A percentile compares a stretch with the other conserved stretches of the same genome.
These are phyloP conservation scores for Bryopsis sp. DNA, from an alignment of 139 green algal genomes.

Conservation along the genomic window DNA sequence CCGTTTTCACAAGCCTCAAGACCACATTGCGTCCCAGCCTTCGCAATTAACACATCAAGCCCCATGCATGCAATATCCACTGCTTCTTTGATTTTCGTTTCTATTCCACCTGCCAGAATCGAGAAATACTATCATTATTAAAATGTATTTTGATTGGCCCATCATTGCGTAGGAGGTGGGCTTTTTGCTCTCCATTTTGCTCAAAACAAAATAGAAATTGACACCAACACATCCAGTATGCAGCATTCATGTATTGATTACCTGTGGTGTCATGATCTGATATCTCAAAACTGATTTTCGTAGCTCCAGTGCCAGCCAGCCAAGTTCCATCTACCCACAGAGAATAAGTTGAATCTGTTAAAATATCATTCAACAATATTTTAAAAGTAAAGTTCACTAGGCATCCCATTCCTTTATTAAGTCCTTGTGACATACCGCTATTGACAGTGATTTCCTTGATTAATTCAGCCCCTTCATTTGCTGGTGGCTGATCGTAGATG, in stretches of 20 bases:
- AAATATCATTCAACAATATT: too few species aligned
- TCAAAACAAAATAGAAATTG: background rate
- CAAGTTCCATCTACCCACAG: too few species aligned
- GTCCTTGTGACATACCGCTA: constrained; percentile 4
- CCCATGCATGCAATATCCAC: constrained; percentile 33
- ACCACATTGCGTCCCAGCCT: constrained; percentile 29
- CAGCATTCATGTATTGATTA: constrained; percentile 1
- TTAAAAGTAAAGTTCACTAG: too few species aligned
- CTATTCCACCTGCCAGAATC: constrained; percentile 44
- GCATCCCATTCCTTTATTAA: too few species aligned
- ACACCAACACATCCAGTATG: background rate
- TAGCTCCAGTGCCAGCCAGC: constrained; percentile 11
- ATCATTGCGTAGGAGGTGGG: too few species aligned
- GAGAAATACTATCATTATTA: too few species aligned
- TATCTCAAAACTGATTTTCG: background rate
- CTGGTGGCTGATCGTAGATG: constrained; percentile 41
- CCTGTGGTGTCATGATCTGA: background rate
- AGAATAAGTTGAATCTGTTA: too few species aligned
- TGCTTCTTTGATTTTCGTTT: constrained; percentile 46
- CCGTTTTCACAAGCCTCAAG: too few species aligned
- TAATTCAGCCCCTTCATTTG: constrained; percentile 30
- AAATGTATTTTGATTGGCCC: too few species aligned
- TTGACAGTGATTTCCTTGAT: constrained; percentile 32
- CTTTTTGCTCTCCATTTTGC: background rate
- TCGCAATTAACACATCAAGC: constrained; percentile 40